phyloP scores from a whole-genome alignment of 257 asterid species.

The Nyctanthes arbortristis region DNA sequence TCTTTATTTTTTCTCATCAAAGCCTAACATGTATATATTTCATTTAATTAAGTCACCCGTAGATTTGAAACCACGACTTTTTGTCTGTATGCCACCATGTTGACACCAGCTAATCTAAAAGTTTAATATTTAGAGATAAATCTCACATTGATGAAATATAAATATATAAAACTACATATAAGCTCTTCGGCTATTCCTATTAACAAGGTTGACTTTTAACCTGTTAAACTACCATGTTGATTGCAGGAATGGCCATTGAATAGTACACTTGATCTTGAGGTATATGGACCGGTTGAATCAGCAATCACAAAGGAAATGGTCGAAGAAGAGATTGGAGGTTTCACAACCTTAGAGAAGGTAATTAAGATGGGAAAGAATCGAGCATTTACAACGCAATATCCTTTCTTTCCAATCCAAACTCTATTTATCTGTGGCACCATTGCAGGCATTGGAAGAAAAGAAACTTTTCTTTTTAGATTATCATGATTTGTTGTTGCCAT shows the following conservation, averaged over 20 bases:
- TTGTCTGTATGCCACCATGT: no score
- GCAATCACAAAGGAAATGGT: conserved; percentile 54
- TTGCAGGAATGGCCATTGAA: conserved; percentile 78
- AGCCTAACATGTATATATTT: no score
- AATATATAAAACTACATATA: no score
- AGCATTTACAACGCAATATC: neutral
- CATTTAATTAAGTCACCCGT: no score
- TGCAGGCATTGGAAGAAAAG: conserved; percentile 69
- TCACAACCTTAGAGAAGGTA: conserved; percentile 63
- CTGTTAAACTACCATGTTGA: no score
- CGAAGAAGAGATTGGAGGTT: conserved; percentile 49
- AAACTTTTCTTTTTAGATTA: conserved; percentile 67
- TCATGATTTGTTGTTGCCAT: conserved; percentile 72
- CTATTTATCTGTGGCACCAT: neutral
- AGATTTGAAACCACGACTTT: no score
- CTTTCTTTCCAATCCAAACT: neutral
- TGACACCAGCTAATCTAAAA: no score
- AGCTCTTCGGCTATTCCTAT: no score
- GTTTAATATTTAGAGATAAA: no score
- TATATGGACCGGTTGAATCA: conserved; percentile 78
- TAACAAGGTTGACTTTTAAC: no score
- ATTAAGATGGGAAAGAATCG: neutral
- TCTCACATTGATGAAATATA: no score
- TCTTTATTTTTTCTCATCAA: no score
- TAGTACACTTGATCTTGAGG: conserved; percentile 67